These are phyloP conservation scores for Debaryomyces nepalensis DNA, from an alignment of 1,139 yeast genomes.

Conservation along the genomic window DNA sequence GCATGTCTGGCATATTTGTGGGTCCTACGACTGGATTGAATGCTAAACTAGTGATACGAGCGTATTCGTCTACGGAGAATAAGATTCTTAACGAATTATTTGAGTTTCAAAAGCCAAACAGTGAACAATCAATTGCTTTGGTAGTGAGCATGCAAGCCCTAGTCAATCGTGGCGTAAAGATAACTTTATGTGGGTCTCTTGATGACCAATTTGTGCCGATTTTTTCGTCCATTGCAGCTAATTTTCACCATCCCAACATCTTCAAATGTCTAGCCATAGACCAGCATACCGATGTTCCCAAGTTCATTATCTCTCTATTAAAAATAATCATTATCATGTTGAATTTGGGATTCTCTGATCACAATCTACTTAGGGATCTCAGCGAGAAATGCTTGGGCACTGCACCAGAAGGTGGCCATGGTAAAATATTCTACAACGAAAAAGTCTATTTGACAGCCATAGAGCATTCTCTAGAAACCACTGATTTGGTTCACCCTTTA, in stretches of 20 bases:
- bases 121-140: conserved; percentile 36
- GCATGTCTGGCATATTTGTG: conserved; percentile 48
- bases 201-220: conserved; percentile 53
- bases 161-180: conserved; percentile 47
- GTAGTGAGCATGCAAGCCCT: conserved; percentile 37
- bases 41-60: conserved; percentile 50
- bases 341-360: conserved; percentile 45
- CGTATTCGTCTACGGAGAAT: conserved; percentile 51
- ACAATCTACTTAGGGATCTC: conserved; percentile 36
- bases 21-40: conserved; percentile 54
- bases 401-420: conserved; percentile 34
- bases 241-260: conserved; percentile 57
- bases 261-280: conserved; percentile 45
- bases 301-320: conserved; percentile 36
- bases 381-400: conserved; percentile 36
- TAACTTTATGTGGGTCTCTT: conserved; percentile 53
- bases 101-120: conserved; percentile 47
- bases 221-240: conserved; percentile 48
- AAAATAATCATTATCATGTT: conserved; percentile 39
- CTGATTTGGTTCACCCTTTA: conserved; percentile 29
- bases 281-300: conserved; percentile 30
- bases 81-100: conserved; percentile 54
- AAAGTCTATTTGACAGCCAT: conserved; percentile 36
- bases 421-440: conserved; percentile 29
- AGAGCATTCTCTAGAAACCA: conserved; percentile 43